These are phyloP conservation scores for Balansia obtecta DNA, from an alignment of 2,329 filamentous ascomycete genomes.

Conservation along the genomic window DNA sequence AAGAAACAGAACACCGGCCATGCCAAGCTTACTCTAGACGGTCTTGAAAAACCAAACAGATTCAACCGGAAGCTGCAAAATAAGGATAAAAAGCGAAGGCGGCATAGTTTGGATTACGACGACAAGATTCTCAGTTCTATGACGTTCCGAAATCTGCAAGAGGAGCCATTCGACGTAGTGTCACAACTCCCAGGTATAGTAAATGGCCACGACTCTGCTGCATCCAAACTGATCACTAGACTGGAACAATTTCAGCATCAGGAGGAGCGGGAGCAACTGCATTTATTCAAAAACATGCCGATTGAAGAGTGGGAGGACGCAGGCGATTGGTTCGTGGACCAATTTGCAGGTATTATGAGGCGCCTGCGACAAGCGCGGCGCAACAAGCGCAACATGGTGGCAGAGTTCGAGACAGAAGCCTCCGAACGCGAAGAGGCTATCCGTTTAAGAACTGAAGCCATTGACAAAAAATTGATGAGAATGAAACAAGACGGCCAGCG, in stretches of 20 bases:
- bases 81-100: slow-evolving; percentile 28
- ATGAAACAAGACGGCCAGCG: slow-evolving; percentile 44
- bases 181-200: slow-evolving; percentile 28
- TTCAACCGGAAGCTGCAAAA: slow-evolving; percentile 8
- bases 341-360: slow-evolving; percentile 37
- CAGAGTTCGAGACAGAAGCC: slow-evolving; percentile 43
- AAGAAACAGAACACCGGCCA: slow-evolving; percentile 12
- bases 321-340: slow-evolving; percentile 47
- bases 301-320: slow-evolving; percentile 46
- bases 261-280: slow-evolving; percentile 31
- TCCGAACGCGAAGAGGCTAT: slow-evolving; percentile 41
- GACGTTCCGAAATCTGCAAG: slow-evolving; percentile 36
- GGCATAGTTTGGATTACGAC: slow-evolving; percentile 40
- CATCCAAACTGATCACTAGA: slow-evolving; percentile 32
- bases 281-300: slow-evolving; percentile 40
- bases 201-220: slow-evolving; percentile 21
- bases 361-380: slow-evolving; percentile 35
- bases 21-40: slow-evolving; percentile 12
- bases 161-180: slow-evolving; percentile 43
- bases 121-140: slow-evolving; percentile 42
- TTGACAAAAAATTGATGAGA: slow-evolving; percentile 40
- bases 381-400: slow-evolving; percentile 35
- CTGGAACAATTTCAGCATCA: slow-evolving; percentile 37
- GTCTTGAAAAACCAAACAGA: slow-evolving; percentile 12
- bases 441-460: slow-evolving; percentile 37